These are phyloP conservation scores for Fusarium torulosum DNA, from an alignment of 2,329 filamentous ascomycete genomes.

Conservation along the genomic window DNA sequence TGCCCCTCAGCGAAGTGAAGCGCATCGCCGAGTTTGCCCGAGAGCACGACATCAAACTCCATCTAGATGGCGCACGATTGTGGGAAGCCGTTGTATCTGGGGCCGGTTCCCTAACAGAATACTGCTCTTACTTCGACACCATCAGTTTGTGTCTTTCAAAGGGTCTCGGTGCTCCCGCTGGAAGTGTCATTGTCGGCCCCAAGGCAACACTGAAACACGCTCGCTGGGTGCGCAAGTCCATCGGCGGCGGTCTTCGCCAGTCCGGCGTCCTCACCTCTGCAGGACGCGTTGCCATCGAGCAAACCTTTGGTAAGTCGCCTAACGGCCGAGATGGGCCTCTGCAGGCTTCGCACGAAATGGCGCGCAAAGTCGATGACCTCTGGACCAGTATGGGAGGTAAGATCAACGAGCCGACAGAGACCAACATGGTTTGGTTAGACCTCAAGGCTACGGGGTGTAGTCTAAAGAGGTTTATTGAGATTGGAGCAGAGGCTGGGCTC, in stretches of 20 bases:
- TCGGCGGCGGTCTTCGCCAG: conserved; percentile 81
- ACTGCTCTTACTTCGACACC: conserved; percentile 77
- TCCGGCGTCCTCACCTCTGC: conserved; percentile 79
- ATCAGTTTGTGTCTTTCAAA: conserved; percentile 85
- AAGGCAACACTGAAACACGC: conserved; percentile 54
- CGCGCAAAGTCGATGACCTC: conserved; percentile 73
- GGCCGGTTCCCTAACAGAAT: conserved; percentile 75
- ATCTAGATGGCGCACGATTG: conserved; percentile 83
- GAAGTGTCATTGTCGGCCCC: conserved; percentile 76
- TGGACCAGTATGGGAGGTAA: conserved; percentile 80
- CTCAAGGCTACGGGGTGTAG: conserved; percentile 69
- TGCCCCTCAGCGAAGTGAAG: conserved; percentile 78
- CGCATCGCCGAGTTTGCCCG: conserved; percentile 79
- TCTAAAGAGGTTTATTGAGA: conserved; percentile 53
- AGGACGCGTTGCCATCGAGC: conserved; percentile 74
- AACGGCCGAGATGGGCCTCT: conserved; percentile 68
- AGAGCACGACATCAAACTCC: conserved; percentile 73
- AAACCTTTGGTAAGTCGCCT: conserved; percentile 57
- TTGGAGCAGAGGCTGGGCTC: conserved; percentile 59
- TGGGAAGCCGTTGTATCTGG: conserved; percentile 85
- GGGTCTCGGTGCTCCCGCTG: conserved; percentile 83
- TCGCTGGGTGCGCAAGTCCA: conserved; percentile 71
- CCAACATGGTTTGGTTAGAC: conserved; percentile 94
- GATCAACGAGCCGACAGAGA: conserved; percentile 77
- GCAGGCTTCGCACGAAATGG: conserved; percentile 69